Conservation (phyloP, 768 basidiomycete genomes). For the Pulveroboletus sp. region DNA sequence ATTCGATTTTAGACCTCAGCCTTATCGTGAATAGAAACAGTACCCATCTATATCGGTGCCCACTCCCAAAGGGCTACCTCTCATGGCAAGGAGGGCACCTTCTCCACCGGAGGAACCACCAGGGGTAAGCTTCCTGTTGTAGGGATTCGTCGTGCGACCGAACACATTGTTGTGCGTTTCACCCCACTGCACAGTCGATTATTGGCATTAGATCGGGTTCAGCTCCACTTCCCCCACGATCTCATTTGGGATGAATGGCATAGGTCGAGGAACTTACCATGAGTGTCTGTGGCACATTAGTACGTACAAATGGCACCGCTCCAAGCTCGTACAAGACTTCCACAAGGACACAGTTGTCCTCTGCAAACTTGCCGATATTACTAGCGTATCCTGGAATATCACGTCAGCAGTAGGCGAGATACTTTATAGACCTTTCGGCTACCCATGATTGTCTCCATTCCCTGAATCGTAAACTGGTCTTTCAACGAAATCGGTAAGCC, state of each 20-base stretch:
- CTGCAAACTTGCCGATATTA: slow-evolving; percentile 50
- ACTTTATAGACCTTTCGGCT: neutral
- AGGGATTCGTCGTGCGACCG: slow-evolving; percentile 74
- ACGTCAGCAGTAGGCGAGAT: neutral
- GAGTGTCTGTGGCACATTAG: slow-evolving; percentile 73
- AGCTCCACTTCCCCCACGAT: neutral
- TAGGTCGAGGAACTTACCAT: slow-evolving; percentile 42
- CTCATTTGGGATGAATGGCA: neutral
- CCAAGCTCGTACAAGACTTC: slow-evolving; percentile 63
- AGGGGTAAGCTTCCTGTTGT: slow-evolving; percentile 62
- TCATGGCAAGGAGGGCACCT: slow-evolving; percentile 62
- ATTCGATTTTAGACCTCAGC: neutral
- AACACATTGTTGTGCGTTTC: slow-evolving; percentile 81
- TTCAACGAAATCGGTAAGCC: slow-evolving; percentile 39
- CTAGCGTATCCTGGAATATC: slow-evolving; percentile 45
- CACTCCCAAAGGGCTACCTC: slow-evolving; percentile 52
- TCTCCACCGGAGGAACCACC: slow-evolving; percentile 90
- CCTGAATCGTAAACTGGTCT: slow-evolving; percentile 58
- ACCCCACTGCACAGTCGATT: slow-evolving; percentile 47
- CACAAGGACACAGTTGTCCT: slow-evolving; percentile 59
- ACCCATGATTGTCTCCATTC: slow-evolving; percentile 58
- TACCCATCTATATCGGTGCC: slow-evolving; percentile 83
- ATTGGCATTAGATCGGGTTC: neutral
- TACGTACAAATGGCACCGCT: slow-evolving; percentile 69
- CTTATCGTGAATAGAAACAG: neutral